A percentile compares a stretch with the other conserved stretches of the same genome.
These are phyloP conservation scores for Amanita subjunquillea DNA, from an alignment of 768 basidiomycete genomes.

Conservation along the genomic window DNA sequence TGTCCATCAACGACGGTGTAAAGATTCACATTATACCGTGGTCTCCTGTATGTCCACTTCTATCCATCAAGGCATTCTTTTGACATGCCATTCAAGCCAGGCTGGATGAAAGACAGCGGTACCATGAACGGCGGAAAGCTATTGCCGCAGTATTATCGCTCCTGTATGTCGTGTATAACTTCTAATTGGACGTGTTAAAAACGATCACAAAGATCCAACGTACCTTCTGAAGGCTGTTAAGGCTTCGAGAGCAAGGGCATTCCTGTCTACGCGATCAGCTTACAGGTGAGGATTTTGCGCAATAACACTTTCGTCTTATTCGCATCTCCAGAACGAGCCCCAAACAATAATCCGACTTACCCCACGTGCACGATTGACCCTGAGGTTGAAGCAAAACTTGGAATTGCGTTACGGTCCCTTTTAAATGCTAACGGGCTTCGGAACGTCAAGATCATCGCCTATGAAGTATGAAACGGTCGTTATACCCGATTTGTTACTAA, in stretches of 20 bases:
- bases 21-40: constrained; percentile 58
- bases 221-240: constrained; percentile 68
- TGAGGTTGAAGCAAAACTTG: constrained; percentile 49
- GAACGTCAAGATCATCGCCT: constrained; percentile 49
- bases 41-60: constrained; percentile 48
- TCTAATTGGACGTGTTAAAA: neutral
- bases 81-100: constrained; percentile 36
- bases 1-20: constrained; percentile 39
- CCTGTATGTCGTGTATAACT: constrained; percentile 26
- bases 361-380: constrained; percentile 51
- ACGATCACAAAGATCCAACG: constrained; percentile 43
- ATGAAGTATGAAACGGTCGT: neutral
- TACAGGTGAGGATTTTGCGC: constrained; percentile 23
- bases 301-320: neutral
- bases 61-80: too few species aligned
- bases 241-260: constrained; percentile 52
- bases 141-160: constrained; percentile 31
- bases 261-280: constrained; percentile 49
- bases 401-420: constrained; percentile 39
- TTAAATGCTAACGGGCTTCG: constrained; percentile 56
- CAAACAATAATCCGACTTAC: constrained; percentile 54
- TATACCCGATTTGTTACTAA: neutral
- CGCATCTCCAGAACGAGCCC: constrained; percentile 30
- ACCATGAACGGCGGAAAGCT: constrained; percentile 63
- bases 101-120: constrained; percentile 66